Percentiles rank a stretch among this genome's conserved stretches.
Conservation (phyloP, 345 rosid genomes). For the Salix arbutifolia region DNA sequence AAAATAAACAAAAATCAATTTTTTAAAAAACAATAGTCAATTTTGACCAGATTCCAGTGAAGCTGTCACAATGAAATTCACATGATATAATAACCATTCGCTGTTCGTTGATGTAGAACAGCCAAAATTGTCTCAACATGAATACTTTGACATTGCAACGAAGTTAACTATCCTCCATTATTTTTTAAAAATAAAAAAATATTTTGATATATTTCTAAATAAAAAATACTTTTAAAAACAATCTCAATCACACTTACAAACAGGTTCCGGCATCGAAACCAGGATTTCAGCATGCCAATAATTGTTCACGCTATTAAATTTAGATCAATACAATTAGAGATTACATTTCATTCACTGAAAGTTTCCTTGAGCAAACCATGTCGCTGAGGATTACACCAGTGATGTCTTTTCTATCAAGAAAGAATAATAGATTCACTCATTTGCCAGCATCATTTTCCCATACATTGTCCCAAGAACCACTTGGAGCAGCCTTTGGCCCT, state of each 20-base stretch:
- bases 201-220: too few relatives aligned
- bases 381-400: neutral
- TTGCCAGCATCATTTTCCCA: conserved; percentile 43
- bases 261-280: neutral
- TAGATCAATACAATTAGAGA: neutral
- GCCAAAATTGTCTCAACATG: neutral
- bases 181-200: too few relatives aligned
- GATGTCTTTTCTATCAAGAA: neutral
- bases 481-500: conserved; percentile 60
- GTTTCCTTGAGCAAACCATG: neutral
- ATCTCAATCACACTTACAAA: too few relatives aligned
- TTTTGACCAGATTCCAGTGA: neutral
- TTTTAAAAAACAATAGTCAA: neutral
- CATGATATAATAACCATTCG: neutral
- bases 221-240: too few relatives aligned
- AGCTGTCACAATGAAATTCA: too few relatives aligned
- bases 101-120: neutral
- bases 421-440: neutral
- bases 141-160: neutral
- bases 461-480: conserved; percentile 72
- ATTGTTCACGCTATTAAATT: neutral
- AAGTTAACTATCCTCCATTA: neutral
- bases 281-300: neutral
- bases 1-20: too few relatives aligned
- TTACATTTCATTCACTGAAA: neutral